Percentiles rank a stretch among this genome's conserved stretches.
These are phyloP conservation scores for Vanderwaltozyma tropicalis DNA, from an alignment of 805 yeast species.

Conservation along the genomic window DNA sequence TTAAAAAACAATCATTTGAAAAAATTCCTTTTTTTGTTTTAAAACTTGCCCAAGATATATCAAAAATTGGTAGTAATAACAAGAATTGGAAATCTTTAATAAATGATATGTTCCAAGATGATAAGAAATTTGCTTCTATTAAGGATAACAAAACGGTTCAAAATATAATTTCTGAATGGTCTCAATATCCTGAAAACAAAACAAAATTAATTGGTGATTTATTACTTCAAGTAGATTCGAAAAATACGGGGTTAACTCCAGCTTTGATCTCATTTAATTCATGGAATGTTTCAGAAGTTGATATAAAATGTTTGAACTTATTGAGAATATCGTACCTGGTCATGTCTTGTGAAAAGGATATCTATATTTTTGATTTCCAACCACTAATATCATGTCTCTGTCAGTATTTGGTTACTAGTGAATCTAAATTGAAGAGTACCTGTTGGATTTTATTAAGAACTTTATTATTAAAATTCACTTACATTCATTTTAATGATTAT, in stretches of 20 bases:
- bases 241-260: slow-evolving; percentile 39
- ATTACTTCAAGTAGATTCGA: slow-evolving; percentile 21
- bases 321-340: slow-evolving; percentile 56
- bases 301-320: slow-evolving; percentile 41
- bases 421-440: slow-evolving; percentile 18
- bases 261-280: slow-evolving; percentile 45
- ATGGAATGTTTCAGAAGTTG: slow-evolving; percentile 67
- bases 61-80: slow-evolving; percentile 25
- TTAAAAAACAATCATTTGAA: slow-evolving; percentile 32
- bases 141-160: slow-evolving; percentile 36
- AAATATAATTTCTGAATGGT: slow-evolving; percentile 51
- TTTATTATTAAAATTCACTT: slow-evolving; percentile 49
- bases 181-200: slow-evolving; percentile 41
- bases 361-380: slow-evolving; percentile 37
- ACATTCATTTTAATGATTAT: slow-evolving; percentile 52
- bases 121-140: slow-evolving; percentile 13
- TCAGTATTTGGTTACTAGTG: slow-evolving; percentile 23
- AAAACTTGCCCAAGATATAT: slow-evolving; percentile 32
- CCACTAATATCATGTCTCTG: slow-evolving; percentile 40
- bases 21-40: slow-evolving; percentile 34
- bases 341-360: slow-evolving; percentile 51
- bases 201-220: slow-evolving; percentile 34
- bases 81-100: slow-evolving; percentile 57
- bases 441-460: slow-evolving; percentile 53
- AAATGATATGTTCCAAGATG: slow-evolving; percentile 55